Conservation (phyloP, 495 filamentous ascomycete species). For the Cladorrhinum samala region DNA sequence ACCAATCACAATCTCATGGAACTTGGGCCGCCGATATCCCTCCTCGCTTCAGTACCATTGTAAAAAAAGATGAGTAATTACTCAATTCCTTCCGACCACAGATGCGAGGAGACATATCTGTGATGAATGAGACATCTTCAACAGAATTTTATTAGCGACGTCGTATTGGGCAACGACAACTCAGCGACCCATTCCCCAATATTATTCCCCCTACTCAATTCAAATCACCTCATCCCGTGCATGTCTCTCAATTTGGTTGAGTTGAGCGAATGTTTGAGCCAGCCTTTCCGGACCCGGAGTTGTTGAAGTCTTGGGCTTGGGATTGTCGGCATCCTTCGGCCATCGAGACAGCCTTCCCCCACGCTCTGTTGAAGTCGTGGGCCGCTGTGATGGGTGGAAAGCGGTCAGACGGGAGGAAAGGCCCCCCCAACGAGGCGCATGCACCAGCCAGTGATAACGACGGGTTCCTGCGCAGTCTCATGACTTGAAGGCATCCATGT, state of each 20-base stretch:
- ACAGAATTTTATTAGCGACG: background rate
- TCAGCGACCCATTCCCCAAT: background rate
- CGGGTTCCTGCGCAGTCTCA: conserved; percentile 31
- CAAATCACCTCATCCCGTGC: background rate
- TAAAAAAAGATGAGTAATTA: background rate
- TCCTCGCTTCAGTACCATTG: background rate
- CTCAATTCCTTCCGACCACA: too few species aligned
- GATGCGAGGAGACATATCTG: background rate
- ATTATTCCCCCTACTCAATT: background rate
- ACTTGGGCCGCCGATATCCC: too few species aligned
- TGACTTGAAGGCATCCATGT: conserved; percentile 7
- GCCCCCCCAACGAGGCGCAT: background rate
- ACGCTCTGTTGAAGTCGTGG: background rate
- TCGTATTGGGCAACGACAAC: background rate
- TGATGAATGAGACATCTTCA: background rate
- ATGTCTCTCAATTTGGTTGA: too few species aligned
- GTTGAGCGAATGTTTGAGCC: too few species aligned
- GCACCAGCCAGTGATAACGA: conserved; percentile 14
- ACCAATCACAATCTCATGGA: background rate
- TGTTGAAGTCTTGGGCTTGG: too few species aligned
- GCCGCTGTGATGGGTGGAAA: background rate
- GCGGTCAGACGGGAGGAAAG: background rate
- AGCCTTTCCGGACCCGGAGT: too few species aligned
- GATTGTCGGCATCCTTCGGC: too few species aligned
- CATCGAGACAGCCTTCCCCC: too few species aligned